Percentiles rank a stretch among this genome's conserved stretches.
phyloP scores from a whole-genome alignment of 176 grass and related monocot species.

The Eleusine coracana region DNA sequence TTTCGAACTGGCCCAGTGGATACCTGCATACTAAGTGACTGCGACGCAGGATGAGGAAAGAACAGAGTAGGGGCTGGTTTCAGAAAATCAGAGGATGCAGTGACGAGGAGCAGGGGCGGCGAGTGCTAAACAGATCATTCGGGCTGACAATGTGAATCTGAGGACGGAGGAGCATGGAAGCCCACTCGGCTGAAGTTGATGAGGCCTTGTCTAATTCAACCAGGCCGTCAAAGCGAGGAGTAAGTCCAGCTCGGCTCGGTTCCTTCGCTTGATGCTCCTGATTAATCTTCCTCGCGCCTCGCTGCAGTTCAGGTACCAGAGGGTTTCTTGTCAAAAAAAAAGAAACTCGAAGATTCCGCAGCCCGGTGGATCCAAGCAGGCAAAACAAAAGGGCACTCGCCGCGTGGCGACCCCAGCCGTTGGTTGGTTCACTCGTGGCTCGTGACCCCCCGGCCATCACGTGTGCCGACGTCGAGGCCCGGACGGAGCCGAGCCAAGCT shows the following conservation, averaged over 20 bases:
- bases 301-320: no score
- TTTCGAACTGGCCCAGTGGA: no score
- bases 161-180: not conserved
- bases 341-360: not conserved
- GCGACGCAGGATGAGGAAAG: not conserved
- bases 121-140: not conserved
- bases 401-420: not conserved
- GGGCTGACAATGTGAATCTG: not conserved
- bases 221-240: not conserved
- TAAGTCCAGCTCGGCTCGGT: no score
- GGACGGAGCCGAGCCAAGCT: not conserved
- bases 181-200: not conserved
- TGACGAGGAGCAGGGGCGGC: not conserved
- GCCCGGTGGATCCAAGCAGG: not conserved
- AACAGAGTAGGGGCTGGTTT: no score
- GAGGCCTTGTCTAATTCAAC: not conserved
- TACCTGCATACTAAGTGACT: not conserved
- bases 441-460: not conserved
- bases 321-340: not conserved
- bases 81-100: not conserved
- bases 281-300: no score
- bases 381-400: not conserved
- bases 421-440: conserved; percentile 4
- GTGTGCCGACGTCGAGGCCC: not conserved
- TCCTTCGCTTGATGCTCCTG: no score